phyloP scores from a whole-genome alignment of 306 rosid species.

The Rosa rugosa region DNA sequence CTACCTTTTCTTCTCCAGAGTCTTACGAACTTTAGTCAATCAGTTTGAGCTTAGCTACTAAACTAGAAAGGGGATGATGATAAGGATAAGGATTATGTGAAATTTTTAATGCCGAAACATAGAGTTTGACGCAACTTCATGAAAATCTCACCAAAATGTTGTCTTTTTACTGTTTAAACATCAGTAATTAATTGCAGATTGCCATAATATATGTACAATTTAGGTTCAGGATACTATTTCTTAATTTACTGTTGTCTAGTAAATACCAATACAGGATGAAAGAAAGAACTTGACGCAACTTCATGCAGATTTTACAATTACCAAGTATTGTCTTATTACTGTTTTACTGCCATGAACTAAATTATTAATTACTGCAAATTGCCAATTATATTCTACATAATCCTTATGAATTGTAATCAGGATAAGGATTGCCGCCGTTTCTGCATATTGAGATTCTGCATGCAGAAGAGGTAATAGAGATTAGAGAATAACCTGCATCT shows the following conservation, averaged over 20 bases:
- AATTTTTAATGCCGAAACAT: background rate
- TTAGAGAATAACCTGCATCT: background rate
- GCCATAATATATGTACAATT: background rate
- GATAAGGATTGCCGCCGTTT: conserved; percentile 16
- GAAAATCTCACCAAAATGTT: conserved; percentile 13
- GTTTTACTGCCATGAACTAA: background rate
- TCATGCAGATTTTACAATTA: background rate
- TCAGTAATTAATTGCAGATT: background rate
- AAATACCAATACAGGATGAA: background rate
- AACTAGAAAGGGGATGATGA: background rate
- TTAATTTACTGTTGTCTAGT: background rate
- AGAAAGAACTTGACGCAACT: background rate
- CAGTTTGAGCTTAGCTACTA: background rate
- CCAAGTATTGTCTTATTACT: background rate
- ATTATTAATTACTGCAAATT: background rate
- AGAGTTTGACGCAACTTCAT: conserved; percentile 23
- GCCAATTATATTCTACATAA: background rate
- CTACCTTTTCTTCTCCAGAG: background rate
- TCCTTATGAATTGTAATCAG: background rate
- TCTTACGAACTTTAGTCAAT: background rate
- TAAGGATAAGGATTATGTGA: background rate
- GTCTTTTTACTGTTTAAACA: background rate
- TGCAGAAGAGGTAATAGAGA: background rate
- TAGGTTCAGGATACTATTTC: background rate
- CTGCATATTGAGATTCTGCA: conserved; percentile 8